These are phyloP conservation scores for Cyberlindnera meyerae DNA, from an alignment of 805 yeast species.

Conservation along the genomic window DNA sequence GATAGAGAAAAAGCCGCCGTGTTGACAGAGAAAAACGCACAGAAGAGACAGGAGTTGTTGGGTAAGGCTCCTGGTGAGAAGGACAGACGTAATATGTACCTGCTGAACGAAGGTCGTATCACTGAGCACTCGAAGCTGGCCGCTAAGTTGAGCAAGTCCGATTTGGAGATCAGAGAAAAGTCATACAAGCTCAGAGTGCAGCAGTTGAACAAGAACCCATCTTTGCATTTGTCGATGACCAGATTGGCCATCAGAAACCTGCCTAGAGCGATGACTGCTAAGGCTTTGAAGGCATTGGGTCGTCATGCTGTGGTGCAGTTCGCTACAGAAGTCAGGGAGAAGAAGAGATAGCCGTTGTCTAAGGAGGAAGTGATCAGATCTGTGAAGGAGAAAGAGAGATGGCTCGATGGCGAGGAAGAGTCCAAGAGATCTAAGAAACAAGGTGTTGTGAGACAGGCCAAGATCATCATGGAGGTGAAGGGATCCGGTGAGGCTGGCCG, in stretches of 20 bases:
- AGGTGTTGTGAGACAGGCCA: conserved; percentile 92
- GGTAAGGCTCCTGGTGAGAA: conserved; percentile 78
- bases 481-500: conserved; percentile 85
- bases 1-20: conserved; percentile 76
- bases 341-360: conserved; percentile 73
- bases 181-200: conserved; percentile 82
- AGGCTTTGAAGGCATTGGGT: conserved; percentile 84
- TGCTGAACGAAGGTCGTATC: conserved; percentile 92
- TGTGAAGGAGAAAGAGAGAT: conserved; percentile 52
- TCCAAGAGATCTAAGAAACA: conserved; percentile 63
- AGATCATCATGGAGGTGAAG: conserved; percentile 87
- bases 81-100: conserved; percentile 79
- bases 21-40: conserved; percentile 68
- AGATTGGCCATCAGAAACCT: conserved; percentile 91
- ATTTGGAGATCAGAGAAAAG: conserved; percentile 82
- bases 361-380: conserved; percentile 88
- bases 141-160: conserved; percentile 57
- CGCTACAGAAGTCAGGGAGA: conserved; percentile 80
- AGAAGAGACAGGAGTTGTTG: conserved; percentile 63
- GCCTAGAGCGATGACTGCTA: conserved; percentile 88
- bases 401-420: conserved; percentile 38
- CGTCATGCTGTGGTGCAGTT: conserved; percentile 92
- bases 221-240: conserved; percentile 88
- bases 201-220: conserved; percentile 85
- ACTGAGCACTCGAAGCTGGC: conserved; percentile 78